Evolutionary conservation across 1,284 basidiomycete species (phyloP).

Genomic region (Salmacisia buchloeana): DNA sequence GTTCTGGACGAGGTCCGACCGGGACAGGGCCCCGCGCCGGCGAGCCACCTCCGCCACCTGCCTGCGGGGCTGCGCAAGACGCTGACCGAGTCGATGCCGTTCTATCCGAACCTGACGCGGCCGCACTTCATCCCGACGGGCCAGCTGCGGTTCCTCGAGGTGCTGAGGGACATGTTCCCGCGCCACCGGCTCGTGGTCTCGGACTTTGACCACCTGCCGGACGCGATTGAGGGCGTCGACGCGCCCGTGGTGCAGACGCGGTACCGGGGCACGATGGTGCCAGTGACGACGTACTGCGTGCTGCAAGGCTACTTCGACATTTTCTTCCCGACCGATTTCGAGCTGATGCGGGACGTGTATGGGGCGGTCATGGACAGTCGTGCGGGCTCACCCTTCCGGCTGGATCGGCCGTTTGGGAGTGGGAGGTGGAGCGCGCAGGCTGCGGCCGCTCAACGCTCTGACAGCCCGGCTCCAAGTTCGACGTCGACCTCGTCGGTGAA

Average conservation of each 20-base stretch:
- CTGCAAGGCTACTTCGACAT: conserved; percentile 97
- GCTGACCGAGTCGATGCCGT: conserved; percentile 50
- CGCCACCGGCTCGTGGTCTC: conserved; percentile 83
- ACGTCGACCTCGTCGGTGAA: too few species aligned
- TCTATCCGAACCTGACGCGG: conserved; percentile 82
- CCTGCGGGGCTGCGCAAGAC: conserved; percentile 51
- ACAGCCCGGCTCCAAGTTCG: too few species aligned
- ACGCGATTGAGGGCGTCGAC: conserved; percentile 74
- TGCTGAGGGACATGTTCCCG: conserved; percentile 78
- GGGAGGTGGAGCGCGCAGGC: background rate
- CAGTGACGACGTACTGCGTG: conserved; percentile 84
- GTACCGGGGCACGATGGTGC: conserved; percentile 68
- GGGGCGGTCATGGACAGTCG: conserved; percentile 26
- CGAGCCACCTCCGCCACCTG: conserved; percentile 59
- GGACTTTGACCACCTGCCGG: conserved; percentile 83
- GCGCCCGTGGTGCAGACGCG: conserved; percentile 96
- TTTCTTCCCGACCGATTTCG: conserved; percentile 95
- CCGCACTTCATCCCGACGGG: conserved; percentile 91
- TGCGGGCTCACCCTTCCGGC: background rate
- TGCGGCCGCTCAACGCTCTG: background rate
- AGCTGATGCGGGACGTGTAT: conserved; percentile 56
- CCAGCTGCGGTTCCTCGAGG: conserved; percentile 75
- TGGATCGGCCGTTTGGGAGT: background rate
- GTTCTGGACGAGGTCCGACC: conserved; percentile 17
- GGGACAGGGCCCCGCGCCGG: conserved; percentile 56